Evolutionary conservation across 768 basidiomycete species (phyloP).

Genomic region (Lactarius evosmus): DNA sequence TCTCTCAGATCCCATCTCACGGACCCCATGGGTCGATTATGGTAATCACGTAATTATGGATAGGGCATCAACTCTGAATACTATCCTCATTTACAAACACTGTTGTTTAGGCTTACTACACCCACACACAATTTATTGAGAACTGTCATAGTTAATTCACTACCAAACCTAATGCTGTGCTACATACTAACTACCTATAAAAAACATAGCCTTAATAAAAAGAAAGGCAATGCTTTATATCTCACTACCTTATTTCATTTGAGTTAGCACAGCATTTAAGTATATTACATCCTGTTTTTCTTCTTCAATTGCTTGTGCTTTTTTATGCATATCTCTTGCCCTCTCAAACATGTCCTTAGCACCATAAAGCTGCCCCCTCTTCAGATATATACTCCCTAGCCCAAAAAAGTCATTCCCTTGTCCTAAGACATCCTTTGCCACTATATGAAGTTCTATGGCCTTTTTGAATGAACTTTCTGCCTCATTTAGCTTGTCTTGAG

Average conservation of each 20-base stretch:
- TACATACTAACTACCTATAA: too few relatives aligned
- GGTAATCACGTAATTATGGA: too few relatives aligned
- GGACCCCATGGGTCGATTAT: too few relatives aligned
- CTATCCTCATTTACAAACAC: too few relatives aligned
- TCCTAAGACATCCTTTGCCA: neutral
- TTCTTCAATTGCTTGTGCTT: neutral
- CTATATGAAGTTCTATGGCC: neutral
- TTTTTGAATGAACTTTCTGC: neutral
- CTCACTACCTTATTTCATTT: neutral
- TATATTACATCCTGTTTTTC: neutral
- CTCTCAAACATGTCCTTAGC: neutral
- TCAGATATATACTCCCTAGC: neutral
- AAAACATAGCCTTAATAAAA: too few relatives aligned
- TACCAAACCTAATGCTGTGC: too few relatives aligned
- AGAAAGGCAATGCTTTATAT: neutral
- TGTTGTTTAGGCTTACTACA: too few relatives aligned
- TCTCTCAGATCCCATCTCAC: too few relatives aligned
- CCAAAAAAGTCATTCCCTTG: neutral
- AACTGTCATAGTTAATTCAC: too few relatives aligned
- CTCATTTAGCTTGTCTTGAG: too few relatives aligned
- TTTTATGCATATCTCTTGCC: neutral
- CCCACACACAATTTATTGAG: too few relatives aligned
- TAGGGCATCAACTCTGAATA: too few relatives aligned
- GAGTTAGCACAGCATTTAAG: neutral
- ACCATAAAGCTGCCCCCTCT: neutral